These are phyloP conservation scores for Neospora caninum DNA, from an alignment of 169 alveolate species.

Conservation along the genomic window DNA sequence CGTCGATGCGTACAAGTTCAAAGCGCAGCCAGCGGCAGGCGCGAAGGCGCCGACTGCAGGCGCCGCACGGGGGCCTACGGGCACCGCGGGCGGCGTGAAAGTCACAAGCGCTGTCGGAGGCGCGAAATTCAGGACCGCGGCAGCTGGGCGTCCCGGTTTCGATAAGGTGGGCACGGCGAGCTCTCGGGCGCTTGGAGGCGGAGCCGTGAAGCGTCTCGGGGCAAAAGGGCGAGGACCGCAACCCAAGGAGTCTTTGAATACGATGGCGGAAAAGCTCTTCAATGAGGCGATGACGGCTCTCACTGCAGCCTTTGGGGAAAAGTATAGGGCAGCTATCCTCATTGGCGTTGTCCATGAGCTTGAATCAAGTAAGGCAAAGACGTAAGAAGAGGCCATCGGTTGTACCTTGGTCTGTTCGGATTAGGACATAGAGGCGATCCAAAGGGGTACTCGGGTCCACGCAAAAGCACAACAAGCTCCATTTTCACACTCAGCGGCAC, in stretches of 20 bases:
- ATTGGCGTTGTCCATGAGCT: constrained; percentile 26
- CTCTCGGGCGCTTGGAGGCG: background rate
- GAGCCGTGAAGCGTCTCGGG: background rate
- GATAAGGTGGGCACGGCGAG: background rate
- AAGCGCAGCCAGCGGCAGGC: background rate
- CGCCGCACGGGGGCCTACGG: background rate
- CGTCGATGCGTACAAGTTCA: background rate
- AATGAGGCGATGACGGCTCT: background rate
- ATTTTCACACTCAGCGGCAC: no score
- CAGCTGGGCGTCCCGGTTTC: background rate
- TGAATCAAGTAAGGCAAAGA: background rate
- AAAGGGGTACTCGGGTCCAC: no score
- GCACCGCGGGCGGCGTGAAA: background rate
- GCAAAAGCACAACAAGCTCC: no score
- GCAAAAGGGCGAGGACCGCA: background rate
- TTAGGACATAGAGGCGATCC: no score
- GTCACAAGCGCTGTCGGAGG: background rate
- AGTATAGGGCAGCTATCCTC: constrained; percentile 4
- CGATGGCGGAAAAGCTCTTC: background rate
- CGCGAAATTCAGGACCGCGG: background rate
- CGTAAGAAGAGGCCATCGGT: no score
- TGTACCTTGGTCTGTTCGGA: no score
- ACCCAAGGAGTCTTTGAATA: background rate
- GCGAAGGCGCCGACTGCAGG: background rate
- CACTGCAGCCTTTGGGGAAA: background rate